Conservation (phyloP, 2,329 filamentous ascomycete species). For the Fusarium nurragi region DNA sequence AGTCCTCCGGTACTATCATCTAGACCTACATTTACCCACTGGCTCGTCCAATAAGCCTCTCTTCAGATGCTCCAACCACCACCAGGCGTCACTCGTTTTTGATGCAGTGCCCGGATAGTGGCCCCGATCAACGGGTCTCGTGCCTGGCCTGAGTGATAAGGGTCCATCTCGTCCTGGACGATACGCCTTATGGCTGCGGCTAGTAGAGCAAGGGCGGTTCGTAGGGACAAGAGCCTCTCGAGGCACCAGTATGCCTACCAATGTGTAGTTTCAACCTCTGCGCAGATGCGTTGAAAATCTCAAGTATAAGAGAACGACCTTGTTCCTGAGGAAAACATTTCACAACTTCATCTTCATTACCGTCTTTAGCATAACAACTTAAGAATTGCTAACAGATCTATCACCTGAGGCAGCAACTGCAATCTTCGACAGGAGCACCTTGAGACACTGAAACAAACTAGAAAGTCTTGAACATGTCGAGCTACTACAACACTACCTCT, state of each 20-base stretch:
- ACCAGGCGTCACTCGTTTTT: constrained; percentile 11
- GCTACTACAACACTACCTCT: constrained; percentile 41
- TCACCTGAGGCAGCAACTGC: background rate
- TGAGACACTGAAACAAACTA: background rate
- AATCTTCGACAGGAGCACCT: background rate
- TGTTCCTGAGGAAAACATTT: constrained; percentile 22
- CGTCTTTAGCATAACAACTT: background rate
- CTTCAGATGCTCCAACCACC: constrained; percentile 5
- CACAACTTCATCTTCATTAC: constrained; percentile 6
- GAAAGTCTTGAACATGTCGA: constrained; percentile 38
- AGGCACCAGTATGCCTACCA: constrained; percentile 22
- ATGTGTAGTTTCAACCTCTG: constrained; percentile 28
- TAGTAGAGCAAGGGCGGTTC: constrained; percentile 11
- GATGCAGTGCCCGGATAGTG: constrained; percentile 18
- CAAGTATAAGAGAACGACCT: constrained; percentile 29
- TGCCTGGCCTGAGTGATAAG: constrained; percentile 28
- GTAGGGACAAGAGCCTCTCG: constrained; percentile 2
- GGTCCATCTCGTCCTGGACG: background rate
- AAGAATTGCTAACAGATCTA: background rate
- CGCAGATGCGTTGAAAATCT: constrained; percentile 16
- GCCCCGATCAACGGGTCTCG: constrained; percentile 13
- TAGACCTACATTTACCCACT: constrained; percentile 4
- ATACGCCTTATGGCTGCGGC: constrained; percentile 33
- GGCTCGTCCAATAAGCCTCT: constrained; percentile 7
- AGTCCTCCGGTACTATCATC: background rate